Conservation (phyloP, 495 filamentous ascomycete genomes). For the Haplographium delicatum region DNA sequence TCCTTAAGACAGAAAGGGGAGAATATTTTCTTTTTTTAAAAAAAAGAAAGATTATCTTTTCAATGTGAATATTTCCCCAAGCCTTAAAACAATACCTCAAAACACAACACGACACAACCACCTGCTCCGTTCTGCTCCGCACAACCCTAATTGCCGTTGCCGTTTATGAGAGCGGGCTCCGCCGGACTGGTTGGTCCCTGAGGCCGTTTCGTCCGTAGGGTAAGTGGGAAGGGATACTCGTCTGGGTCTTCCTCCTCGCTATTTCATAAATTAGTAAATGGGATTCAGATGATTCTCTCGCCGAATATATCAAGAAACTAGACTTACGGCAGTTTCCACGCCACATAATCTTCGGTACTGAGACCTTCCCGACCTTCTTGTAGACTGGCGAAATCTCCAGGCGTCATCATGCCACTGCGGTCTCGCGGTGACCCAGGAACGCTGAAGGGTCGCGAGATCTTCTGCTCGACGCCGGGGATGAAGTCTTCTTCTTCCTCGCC, state of each 20-base stretch:
- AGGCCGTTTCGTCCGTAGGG: conserved; percentile 52
- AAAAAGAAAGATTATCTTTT: no score
- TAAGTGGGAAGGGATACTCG: conserved; percentile 89
- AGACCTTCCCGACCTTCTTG: conserved; percentile 92
- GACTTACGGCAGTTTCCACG: conserved; percentile 96
- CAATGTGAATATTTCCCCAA: no score
- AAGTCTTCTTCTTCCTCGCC: conserved; percentile 74
- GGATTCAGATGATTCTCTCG: no score
- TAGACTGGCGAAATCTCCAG: conserved; percentile 91
- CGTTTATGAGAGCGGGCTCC: conserved; percentile 20
- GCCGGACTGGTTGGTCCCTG: conserved; percentile 23
- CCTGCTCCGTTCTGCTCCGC: no score
- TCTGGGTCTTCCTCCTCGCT: conserved; percentile 96
- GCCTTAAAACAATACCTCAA: no score
- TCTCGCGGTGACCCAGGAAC: conserved; percentile 89
- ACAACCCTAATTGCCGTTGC: no score
- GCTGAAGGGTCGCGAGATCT: conserved; percentile 89
- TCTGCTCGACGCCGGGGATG: conserved; percentile 84
- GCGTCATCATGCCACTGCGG: conserved; percentile 96
- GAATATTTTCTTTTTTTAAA: no score
- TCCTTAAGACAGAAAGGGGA: no score
- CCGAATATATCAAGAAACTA: conserved; percentile 6
- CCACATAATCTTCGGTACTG: conserved; percentile 94
- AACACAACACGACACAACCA: no score
- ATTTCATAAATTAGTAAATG: conserved; percentile 25